Base-by-base conservation (phyloP, 805 yeast species). In the Kodamaea fukazawae region DNA sequence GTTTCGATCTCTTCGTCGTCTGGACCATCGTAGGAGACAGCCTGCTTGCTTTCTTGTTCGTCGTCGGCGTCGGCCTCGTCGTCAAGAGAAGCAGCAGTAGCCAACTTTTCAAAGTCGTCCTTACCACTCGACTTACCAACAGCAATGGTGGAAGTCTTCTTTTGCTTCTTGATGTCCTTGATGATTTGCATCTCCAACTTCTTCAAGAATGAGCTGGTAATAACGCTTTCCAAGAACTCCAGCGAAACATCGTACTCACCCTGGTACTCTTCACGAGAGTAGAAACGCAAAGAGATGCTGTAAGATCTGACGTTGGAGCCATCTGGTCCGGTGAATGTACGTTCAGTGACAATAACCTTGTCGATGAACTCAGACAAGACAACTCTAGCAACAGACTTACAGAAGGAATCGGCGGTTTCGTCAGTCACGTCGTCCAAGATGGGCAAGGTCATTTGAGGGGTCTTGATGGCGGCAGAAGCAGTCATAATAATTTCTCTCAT, bases 401-500 rank as follows among this genome's bases (percentile, higher is more conserved):
- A 85, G 81, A 95, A 93, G 4, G 87, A 79, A 54, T 89, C 96
- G 2, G 98, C 98, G 60, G 82, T 80, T 17, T 76, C 85, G 61
- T 91, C 96, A 34, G 76, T 73, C 39, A 95, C 93, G 54, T 86
- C 95, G 26, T 73, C 67, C 55, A 79, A 70, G 34, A 93, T 74
- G 18, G 99, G 99, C 53, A 93, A 71, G 3, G 93, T 80, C 99
- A 93, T 93, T 70, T 93, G 98, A 32, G 99, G 99, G n/a, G 99
- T 93, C 71, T 88, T 87, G 58, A 93, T 93, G 34, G 85, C 69
- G 15, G 96, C 81, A 44, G 96, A 87, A 14, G 99, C 99, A 9
- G 99, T 95, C 99, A 93, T 93, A 61, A 93, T 89, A 65, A 93
- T 93, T 77, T 93, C 99, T 79, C 99, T 85, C 87, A 93, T 82